phyloP scores from a whole-genome alignment of 345 rosid species.

The Trapa incisa region DNA sequence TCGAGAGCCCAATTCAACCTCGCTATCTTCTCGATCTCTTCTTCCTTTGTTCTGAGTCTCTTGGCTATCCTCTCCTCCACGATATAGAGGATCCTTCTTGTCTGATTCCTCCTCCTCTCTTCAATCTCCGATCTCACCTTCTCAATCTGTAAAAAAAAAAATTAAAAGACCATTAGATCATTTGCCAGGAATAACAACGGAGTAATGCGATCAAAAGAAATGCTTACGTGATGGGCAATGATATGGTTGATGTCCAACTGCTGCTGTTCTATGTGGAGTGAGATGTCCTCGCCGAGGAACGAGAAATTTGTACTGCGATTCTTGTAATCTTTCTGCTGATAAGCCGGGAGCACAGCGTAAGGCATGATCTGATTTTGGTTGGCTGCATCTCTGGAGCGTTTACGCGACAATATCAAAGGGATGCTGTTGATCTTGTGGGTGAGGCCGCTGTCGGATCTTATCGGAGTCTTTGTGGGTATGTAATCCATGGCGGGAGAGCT shows the following conservation, averaged over 20 bases:
- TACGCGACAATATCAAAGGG: conserved; percentile 26
- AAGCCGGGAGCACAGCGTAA: conserved; percentile 6
- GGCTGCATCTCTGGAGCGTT: conserved; percentile 45
- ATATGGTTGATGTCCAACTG: conserved; percentile 50
- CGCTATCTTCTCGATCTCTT: conserved; percentile 51
- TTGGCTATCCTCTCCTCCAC: conserved; percentile 44
- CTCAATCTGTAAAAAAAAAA: conserved; percentile 35
- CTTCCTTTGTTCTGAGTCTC: conserved; percentile 49
- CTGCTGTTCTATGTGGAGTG: conserved; percentile 55
- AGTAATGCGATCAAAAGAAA: background rate
- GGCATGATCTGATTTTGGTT: conserved; percentile 14
- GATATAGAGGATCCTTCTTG: conserved; percentile 38
- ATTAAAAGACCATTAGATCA: background rate
- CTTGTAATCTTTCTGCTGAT: conserved; percentile 8
- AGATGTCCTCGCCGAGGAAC: conserved; percentile 54
- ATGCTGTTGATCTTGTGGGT: conserved; percentile 32
- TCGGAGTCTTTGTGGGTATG: conserved; percentile 23
- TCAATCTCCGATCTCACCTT: conserved; percentile 60
- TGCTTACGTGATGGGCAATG: conserved; percentile 56
- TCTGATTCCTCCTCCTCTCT: conserved; percentile 45
- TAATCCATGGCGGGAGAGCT: conserved; percentile 27
- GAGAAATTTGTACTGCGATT: conserved; percentile 25
- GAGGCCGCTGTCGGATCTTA: conserved; percentile 54
- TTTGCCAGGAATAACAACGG: background rate
- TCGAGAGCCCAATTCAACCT: conserved; percentile 58